Evolutionary conservation across 169 alveolate genomes (phyloP).

Genomic region (Blepharisma undulans): DNA sequence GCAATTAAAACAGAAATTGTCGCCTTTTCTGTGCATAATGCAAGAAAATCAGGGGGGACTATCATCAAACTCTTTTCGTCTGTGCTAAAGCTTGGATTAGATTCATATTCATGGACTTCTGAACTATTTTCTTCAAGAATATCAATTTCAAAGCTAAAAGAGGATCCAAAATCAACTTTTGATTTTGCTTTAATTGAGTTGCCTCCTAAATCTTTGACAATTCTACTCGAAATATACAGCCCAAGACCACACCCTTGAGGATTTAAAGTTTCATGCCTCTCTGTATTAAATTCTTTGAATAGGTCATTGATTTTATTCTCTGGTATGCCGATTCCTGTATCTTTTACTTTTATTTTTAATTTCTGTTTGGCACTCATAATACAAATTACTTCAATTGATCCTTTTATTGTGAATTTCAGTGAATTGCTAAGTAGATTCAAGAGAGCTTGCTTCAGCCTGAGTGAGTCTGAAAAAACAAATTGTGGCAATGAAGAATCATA

Average conservation of each 20-base stretch:
- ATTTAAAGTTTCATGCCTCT: not conserved
- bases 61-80: not conserved
- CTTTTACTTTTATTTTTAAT: not conserved
- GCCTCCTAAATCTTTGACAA: slow-evolving; percentile 27
- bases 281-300: not conserved
- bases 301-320: not conserved
- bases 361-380: not conserved
- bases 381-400: not conserved
- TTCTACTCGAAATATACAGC: not conserved
- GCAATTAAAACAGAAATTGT: not conserved
- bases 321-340: slow-evolving; percentile 29
- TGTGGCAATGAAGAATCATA: not conserved
- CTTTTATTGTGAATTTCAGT: not conserved
- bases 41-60: not conserved
- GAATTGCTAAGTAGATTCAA: slow-evolving; percentile 16
- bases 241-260: slow-evolving; percentile 33
- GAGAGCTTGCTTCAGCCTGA: not conserved
- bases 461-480: not conserved
- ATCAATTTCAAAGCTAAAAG: slow-evolving; percentile 12
- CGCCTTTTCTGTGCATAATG: not conserved
- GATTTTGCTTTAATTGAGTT: not conserved
- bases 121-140: not conserved
- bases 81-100: not conserved
- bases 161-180: not conserved
- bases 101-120: not conserved